These are phyloP conservation scores for Ambispora gerdemannii DNA, from an alignment of 192 early-diverging fungal species.

Conservation along the genomic window DNA sequence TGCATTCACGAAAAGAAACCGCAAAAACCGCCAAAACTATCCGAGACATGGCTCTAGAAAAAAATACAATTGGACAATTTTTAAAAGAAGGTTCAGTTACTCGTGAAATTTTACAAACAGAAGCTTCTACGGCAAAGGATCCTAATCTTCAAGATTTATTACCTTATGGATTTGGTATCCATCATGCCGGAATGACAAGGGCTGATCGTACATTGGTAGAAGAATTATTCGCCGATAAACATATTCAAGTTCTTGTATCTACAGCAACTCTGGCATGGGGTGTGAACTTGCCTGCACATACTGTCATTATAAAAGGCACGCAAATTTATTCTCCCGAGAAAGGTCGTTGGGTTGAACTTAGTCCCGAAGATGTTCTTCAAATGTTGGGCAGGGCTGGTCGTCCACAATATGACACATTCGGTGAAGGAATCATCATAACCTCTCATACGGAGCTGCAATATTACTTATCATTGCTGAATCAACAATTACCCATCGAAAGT, in stretches of 20 bases:
- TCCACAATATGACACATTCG: conserved; percentile 92
- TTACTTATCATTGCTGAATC: conserved; percentile 90
- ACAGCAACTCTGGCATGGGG: conserved; percentile 99
- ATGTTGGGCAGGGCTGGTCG: conserved; percentile 98
- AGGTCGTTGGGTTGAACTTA: conserved; percentile 92
- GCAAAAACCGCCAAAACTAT: conserved; percentile 90
- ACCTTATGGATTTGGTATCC: conserved; percentile 93
- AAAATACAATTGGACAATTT: conserved; percentile 80
- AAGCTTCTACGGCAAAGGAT: conserved; percentile 80
- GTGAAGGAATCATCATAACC: conserved; percentile 97
- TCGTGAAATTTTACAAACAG: conserved; percentile 78
- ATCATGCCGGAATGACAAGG: conserved; percentile 95
- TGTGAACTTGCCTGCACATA: conserved; percentile 97
- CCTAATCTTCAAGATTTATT: conserved; percentile 81
- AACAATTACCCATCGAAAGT: conserved; percentile 96
- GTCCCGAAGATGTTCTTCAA: conserved; percentile 95
- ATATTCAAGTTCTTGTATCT: conserved; percentile 89
- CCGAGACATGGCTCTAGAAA: conserved; percentile 90
- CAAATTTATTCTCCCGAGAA: conserved; percentile 96
- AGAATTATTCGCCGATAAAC: conserved; percentile 87
- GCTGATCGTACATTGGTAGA: conserved; percentile 91
- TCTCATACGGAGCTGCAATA: conserved; percentile 89
- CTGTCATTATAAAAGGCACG: conserved; percentile 98
- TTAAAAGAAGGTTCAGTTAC: conserved; percentile 76
- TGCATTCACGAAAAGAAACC: conserved; percentile 97